These are phyloP conservation scores for Xylaria sp. DNA, from an alignment of 2,329 filamentous ascomycete species.

Conservation along the genomic window DNA sequence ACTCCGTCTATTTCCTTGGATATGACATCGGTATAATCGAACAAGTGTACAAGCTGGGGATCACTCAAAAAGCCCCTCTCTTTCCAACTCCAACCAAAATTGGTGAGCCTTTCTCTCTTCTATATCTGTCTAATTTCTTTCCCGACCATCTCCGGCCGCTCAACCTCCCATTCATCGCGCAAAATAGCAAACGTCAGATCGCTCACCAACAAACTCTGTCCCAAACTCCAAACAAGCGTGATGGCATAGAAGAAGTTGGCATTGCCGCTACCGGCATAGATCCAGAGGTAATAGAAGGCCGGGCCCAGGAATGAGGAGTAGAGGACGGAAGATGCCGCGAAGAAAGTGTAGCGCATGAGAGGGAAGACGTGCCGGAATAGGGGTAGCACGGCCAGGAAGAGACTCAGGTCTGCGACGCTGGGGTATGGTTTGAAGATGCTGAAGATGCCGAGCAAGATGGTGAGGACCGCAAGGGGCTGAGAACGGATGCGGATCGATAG, in stretches of 20 bases:
- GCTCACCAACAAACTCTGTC: constrained; percentile 77
- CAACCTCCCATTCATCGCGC: constrained; percentile 88
- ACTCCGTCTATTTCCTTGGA: too few relatives aligned
- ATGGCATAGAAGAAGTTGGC: constrained; percentile 99
- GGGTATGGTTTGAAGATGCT: constrained; percentile 97
- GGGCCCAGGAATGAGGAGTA: constrained; percentile 88
- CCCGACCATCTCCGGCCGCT: constrained; percentile 82
- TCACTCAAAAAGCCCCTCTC: too few relatives aligned
- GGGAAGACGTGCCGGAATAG: constrained; percentile 90
- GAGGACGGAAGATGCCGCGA: constrained; percentile 73
- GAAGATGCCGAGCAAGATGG: constrained; percentile 81
- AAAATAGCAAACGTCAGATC: constrained; percentile 85
- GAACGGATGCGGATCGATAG: constrained; percentile 74
- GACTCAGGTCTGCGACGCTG: constrained; percentile 79
- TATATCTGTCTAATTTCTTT: constrained; percentile 84
- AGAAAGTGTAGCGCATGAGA: constrained; percentile 88
- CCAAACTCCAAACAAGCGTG: constrained; percentile 95
- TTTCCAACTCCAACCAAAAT: too few relatives aligned
- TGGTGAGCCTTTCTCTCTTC: constrained; percentile 11
- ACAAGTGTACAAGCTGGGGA: background rate
- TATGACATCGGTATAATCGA: too few relatives aligned
- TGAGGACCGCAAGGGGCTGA: constrained; percentile 81
- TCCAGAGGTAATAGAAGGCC: constrained; percentile 95
- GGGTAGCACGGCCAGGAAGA: constrained; percentile 78
- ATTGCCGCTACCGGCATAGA: constrained; percentile 95